These are phyloP conservation scores for Plectosphaerella sp. DNA, from an alignment of 2,329 filamentous ascomycete species.

Conservation along the genomic window DNA sequence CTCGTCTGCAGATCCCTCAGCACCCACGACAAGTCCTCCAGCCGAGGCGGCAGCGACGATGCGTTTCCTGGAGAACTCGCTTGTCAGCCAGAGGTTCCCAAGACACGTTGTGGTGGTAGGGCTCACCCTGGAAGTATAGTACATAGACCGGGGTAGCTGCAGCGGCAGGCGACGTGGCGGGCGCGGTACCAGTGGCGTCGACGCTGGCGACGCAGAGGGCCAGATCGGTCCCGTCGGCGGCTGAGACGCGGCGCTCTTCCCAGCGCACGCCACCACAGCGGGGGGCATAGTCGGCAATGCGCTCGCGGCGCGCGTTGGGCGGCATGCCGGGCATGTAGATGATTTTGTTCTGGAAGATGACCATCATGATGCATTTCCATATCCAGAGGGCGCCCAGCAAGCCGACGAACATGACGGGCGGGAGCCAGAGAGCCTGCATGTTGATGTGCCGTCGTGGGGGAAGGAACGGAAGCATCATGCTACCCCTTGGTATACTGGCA, in stretches of 20 bases:
- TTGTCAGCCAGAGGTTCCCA: neutral
- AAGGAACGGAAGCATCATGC: neutral
- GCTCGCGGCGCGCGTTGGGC: constrained; percentile 64
- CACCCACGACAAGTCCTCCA: constrained; percentile 52
- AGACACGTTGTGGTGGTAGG: constrained; percentile 5
- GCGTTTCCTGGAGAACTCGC: constrained; percentile 44
- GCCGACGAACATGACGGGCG: constrained; percentile 62
- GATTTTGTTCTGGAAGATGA: constrained; percentile 76
- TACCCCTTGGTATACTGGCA: neutral
- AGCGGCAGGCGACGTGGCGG: constrained; percentile 6
- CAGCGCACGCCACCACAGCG: constrained; percentile 61
- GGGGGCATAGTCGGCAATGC: constrained; percentile 56
- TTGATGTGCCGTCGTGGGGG: constrained; percentile 25
- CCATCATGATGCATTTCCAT: constrained; percentile 68
- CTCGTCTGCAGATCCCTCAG: constrained; percentile 38
- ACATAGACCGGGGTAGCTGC: constrained; percentile 41
- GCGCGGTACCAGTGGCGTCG: constrained; percentile 12
- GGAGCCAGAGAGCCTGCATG: constrained; percentile 45
- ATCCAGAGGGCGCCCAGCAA: constrained; percentile 61
- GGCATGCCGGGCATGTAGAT: constrained; percentile 77
- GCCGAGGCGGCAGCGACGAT: constrained; percentile 51
- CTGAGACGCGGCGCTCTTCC: constrained; percentile 57
- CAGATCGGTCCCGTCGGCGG: constrained; percentile 62
- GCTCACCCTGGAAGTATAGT: constrained; percentile 51
- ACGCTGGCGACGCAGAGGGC: constrained; percentile 52